Evolutionary conservation across 2,329 filamentous ascomycete genomes (phyloP).

Genomic region (Daldinia sp.): DNA sequence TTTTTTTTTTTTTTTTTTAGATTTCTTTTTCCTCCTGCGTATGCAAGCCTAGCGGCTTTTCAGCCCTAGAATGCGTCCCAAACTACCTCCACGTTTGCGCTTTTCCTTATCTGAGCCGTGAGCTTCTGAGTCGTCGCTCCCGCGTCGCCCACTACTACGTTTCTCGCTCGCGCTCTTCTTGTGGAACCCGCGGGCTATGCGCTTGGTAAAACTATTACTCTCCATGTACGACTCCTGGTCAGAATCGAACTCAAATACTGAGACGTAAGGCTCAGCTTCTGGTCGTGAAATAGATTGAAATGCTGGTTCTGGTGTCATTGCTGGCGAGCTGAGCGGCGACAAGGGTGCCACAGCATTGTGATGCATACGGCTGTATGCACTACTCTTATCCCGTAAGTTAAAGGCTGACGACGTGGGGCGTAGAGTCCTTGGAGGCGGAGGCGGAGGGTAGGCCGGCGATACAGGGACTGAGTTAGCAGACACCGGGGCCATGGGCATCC

Average conservation of each 20-base stretch:
- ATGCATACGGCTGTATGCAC: conserved; percentile 16
- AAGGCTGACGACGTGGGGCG: conserved; percentile 45
- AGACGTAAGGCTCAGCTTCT: conserved; percentile 51
- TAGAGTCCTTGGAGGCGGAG: conserved; percentile 38
- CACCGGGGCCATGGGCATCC: conserved; percentile 12
- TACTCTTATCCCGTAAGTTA: conserved; percentile 44
- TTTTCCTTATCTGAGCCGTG: conserved; percentile 29
- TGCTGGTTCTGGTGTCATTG: conserved; percentile 38
- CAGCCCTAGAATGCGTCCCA: conserved; percentile 49
- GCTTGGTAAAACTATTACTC: conserved; percentile 51
- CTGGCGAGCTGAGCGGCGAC: conserved; percentile 40
- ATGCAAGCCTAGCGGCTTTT: conserved; percentile 35
- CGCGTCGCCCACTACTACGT: conserved; percentile 26
- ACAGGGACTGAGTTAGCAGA: conserved; percentile 43
- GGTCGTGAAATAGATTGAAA: conserved; percentile 42
- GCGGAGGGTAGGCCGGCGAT: conserved; percentile 46
- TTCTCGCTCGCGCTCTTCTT: conserved; percentile 51
- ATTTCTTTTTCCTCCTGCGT: background rate
- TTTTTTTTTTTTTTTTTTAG: background rate
- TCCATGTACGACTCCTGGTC: conserved; percentile 54
- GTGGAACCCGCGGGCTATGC: conserved; percentile 60
- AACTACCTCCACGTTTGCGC: conserved; percentile 48
- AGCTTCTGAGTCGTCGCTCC: conserved; percentile 21
- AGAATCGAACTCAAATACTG: conserved; percentile 63
- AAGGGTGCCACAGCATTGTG: conserved; percentile 40